Evolutionary conservation across 1,284 basidiomycete species (phyloP), one percentile per base, ranked within the genome.

Genomic region (Ustilago esculenta): DNA sequence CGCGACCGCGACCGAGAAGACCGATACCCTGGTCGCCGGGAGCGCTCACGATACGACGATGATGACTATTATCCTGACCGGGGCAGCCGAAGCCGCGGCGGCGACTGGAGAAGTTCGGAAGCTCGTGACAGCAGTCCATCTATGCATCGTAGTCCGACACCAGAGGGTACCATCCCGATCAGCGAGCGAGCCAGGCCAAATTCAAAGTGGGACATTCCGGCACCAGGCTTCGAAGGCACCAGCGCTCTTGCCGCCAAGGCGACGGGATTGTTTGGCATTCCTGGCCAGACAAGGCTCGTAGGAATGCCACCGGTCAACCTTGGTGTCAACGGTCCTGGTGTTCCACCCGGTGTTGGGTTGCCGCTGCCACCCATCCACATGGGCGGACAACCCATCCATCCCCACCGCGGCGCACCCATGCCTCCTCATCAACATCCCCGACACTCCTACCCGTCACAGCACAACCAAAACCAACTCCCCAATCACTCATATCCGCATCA

Each of bases 231-330:
- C 73, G 94, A 98, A 79, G 90, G 92, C 74, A 92, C 97, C 75
- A 90, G 90, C 3, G 93, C 94, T 14, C 87, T 94, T 85, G 92
- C 97, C 81, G 95, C 95, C 21, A 99, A 98, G 83, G 91, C 94
- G 83, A 97, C 94, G 90, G 93, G 93, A 65, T 84, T 94, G 55
- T 95, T 95, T 86, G 94, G 93, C 79, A 87, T 94, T 43, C 92
- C 92, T 43, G 93, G 92, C 49, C 92, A 92, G 50, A 92, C 92
- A 77, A 87, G 92, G 34, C 92, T 91, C 17, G 90, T 92, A 14
- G 64, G 70, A 17, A 65, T 74, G 60, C 67, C 67, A 5, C 67
- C 67, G 14, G 57, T 64, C 48, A 64, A 70, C 23, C 60, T 64
- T 18, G 60, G 60, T 27, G 60, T 64, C 32, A 55, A 56, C 24